These are phyloP conservation scores for Sporothrix variecibatus DNA, from an alignment of 2,329 filamentous ascomycete species.

Conservation along the genomic window DNA sequence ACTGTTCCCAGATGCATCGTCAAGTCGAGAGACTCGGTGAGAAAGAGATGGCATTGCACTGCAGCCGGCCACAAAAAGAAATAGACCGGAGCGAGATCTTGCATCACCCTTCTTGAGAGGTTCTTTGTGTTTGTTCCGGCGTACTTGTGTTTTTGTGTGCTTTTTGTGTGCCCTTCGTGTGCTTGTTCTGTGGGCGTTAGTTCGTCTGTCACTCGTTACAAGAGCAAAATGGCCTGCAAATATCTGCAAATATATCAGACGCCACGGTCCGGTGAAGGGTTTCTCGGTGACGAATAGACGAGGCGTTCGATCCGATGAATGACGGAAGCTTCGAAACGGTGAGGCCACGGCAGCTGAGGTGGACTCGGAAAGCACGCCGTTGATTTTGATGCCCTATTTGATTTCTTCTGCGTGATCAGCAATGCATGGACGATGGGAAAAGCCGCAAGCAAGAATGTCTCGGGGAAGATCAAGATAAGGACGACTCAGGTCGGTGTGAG, in stretches of 20 bases:
- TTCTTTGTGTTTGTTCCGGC: not conserved
- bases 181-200: not conserved
- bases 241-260: not conserved
- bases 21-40: not conserved
- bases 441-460: not conserved
- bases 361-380: not conserved
- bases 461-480: not conserved
- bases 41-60: conserved; percentile 4
- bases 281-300: not conserved
- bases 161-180: not conserved
- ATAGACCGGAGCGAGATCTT: conserved; percentile 25
- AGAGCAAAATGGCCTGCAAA: not conserved
- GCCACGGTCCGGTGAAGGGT: not conserved
- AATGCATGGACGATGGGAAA: not conserved
- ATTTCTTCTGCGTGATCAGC: not conserved
- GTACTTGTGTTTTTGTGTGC: not conserved
- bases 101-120: conserved; percentile 1
- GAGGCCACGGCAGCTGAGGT: not conserved
- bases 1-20: not conserved
- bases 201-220: not conserved
- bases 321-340: not conserved
- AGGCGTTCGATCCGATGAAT: not conserved
- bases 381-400: not conserved
- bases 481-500: not conserved
- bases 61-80: conserved; percentile 9